Evolutionary conservation across 2,329 filamentous ascomycete genomes (phyloP).

Genomic region (Plenodomus lindquistii): DNA sequence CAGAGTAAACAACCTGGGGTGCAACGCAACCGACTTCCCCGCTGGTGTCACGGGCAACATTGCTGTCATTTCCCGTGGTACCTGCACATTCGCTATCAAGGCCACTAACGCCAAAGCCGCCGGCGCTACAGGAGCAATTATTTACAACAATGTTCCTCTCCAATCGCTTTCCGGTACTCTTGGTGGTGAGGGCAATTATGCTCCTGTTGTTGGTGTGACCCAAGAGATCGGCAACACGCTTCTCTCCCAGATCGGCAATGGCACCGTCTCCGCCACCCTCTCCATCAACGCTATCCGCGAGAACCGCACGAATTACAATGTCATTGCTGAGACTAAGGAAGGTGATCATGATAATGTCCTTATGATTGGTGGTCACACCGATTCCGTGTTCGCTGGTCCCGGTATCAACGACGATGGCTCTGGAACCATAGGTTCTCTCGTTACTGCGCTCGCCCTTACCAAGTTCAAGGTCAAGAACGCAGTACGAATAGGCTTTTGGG

Average conservation of each 20-base stretch:
- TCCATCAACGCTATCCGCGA: conserved; percentile 50
- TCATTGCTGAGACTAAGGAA: conserved; percentile 44
- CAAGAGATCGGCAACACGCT: conserved; percentile 62
- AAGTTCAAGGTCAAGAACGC: conserved; percentile 47
- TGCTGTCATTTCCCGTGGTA: conserved; percentile 69
- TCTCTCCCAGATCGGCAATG: conserved; percentile 56
- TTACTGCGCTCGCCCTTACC: conserved; percentile 45
- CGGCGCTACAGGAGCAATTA: conserved; percentile 68
- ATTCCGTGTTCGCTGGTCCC: conserved; percentile 48
- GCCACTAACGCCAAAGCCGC: conserved; percentile 67
- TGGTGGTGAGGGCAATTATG: conserved; percentile 58
- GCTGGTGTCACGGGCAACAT: conserved; percentile 62
- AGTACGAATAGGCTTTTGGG: conserved; percentile 48
- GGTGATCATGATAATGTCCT: conserved; percentile 49
- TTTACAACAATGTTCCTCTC: conserved; percentile 69
- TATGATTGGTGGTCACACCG: conserved; percentile 46
- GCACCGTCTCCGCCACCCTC: conserved; percentile 40
- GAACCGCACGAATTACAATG: conserved; percentile 51
- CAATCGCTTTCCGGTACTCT: conserved; percentile 69
- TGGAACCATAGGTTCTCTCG: conserved; percentile 45
- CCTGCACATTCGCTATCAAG: conserved; percentile 70
- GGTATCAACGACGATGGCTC: conserved; percentile 51
- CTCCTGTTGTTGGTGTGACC: conserved; percentile 70
- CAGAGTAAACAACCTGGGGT: conserved; percentile 67
- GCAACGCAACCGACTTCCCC: conserved; percentile 64